These are phyloP conservation scores for Protea cynaroides DNA, from an alignment of 164 flowering plant species.

Conservation along the genomic window DNA sequence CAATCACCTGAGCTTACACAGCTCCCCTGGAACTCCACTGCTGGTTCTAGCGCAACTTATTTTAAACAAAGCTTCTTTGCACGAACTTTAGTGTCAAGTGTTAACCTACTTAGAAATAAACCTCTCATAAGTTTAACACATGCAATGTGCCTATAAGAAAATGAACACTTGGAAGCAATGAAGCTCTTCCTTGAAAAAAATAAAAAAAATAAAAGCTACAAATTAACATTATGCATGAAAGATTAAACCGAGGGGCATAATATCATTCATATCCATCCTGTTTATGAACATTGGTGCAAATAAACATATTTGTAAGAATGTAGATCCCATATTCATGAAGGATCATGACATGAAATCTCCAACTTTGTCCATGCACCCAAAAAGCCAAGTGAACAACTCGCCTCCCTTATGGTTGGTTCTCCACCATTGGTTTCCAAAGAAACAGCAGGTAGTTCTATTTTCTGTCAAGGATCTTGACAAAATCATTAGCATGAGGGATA, in stretches of 20 bases:
- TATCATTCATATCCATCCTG: too few relatives aligned
- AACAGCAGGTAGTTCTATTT: conserved; percentile 26
- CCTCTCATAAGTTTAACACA: conserved; percentile 2
- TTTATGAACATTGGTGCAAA: too few relatives aligned
- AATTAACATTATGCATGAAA: too few relatives aligned
- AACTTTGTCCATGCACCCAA: neutral
- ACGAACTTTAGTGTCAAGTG: too few relatives aligned
- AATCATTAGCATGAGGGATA: conserved; percentile 4
- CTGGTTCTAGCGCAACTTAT: conserved; percentile 27
- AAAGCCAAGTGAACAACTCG: conserved; percentile 19
- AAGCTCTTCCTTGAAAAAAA: too few relatives aligned
- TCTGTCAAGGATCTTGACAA: conserved; percentile 27
- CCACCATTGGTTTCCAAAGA: conserved; percentile 63
- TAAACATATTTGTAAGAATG: too few relatives aligned
- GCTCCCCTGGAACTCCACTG: conserved; percentile 11
- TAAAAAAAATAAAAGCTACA: neutral
- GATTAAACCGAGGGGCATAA: too few relatives aligned
- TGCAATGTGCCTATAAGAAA: neutral
- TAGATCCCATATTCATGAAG: too few relatives aligned
- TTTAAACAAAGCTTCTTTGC: conserved; percentile 27
- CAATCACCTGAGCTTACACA: conserved; percentile 15
- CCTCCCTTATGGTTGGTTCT: conserved; percentile 56
- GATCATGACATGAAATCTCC: too few relatives aligned
- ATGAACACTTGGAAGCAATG: neutral
- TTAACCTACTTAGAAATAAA: too few relatives aligned